Base-by-base conservation (phyloP, 768 basidiomycete genomes). In the Mycena belliarum region DNA sequence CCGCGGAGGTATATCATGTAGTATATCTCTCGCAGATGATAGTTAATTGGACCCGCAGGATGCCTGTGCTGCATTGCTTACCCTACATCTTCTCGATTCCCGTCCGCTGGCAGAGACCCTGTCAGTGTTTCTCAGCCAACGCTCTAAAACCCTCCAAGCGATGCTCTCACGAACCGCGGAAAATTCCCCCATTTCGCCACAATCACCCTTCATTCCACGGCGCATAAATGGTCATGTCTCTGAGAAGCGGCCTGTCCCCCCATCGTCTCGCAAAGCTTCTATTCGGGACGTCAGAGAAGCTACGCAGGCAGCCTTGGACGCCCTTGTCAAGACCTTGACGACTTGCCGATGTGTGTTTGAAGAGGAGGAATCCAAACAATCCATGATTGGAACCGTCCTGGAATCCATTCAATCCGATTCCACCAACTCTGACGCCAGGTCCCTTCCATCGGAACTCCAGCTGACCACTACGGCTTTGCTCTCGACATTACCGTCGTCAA, bases 11-110 rank as follows among this genome's bases (percentile, higher is more conserved):
- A 69, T 50, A 76, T 72, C 12, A 14, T 44, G 35, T 21, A 40
- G 23, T 20, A 18, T 56, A 20, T 29, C 26, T 32, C 10, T 48
- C n/a, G 21, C 14, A 55, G 26, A 18, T 42, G 15, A 37, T 6
- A 21, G 33, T 47, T 42, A 52, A 60, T 55, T 40, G 48, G 52
- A 8, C 8, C 23, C 28, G 6, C 61, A 94, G 91, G 85, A 85
- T 55, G 80, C 81, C 1, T 91, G 92, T 62, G 86, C 92, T 3
- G 87, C 87, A 4, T 79, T 96, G 11, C 76, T 95, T 11, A 88
- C 91, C 0, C 81, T 98, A 41, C 88, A 95, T 69, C 79, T 97
- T n/a, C 81, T 98, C 25, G 95, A 97, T 66, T 93, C 92, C 7
- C 79, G 87, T 44, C 90, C 94, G 7, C 74, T 95, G 10, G 69